Percentiles rank a stretch among this genome's conserved stretches.
These are phyloP conservation scores for Achaetomium macrosporum DNA, from an alignment of 2,329 filamentous ascomycete species.

Conservation along the genomic window DNA sequence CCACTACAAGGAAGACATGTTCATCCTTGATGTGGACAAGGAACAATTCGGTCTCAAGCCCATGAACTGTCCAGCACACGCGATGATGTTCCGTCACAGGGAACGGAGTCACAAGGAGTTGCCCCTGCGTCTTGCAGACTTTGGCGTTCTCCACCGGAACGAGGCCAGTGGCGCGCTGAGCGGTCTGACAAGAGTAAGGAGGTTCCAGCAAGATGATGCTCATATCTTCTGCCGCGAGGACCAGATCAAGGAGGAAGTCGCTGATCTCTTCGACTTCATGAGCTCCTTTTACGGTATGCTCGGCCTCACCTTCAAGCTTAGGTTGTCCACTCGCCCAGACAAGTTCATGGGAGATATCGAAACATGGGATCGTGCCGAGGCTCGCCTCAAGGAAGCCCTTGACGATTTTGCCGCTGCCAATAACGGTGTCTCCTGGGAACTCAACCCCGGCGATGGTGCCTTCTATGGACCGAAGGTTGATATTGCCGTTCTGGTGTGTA, in stretches of 20 bases:
- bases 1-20: conserved; percentile 92
- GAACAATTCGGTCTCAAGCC: conserved; percentile 75
- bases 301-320: conserved; percentile 87
- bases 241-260: conserved; percentile 69
- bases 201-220: conserved; percentile 94
- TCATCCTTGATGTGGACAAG: conserved; percentile 70
- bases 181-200: conserved; percentile 83
- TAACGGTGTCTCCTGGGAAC: conserved; percentile 66
- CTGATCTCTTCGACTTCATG: conserved; percentile 82
- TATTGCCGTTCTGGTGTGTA: conserved; percentile 61
- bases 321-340: conserved; percentile 84
- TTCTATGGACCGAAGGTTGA: conserved; percentile 99
- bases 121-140: conserved; percentile 89
- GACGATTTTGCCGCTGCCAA: conserved; percentile 61
- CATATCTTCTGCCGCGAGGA: conserved; percentile 91
- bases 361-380: conserved; percentile 86
- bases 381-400: conserved; percentile 70
- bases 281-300: conserved; percentile 68
- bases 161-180: conserved; percentile 88
- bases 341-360: conserved; percentile 81
- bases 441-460: conserved; percentile 91
- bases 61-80: conserved; percentile 79
- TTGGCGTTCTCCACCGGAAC: conserved; percentile 91
- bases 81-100: conserved; percentile 27
- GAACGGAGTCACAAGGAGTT: conserved; percentile 82